Percentiles rank a stretch among this genome's conserved stretches.
Evolutionary conservation across 192 early-diverging fungal species (phyloP).

Genomic region (Spizellomyces punctatus): DNA sequence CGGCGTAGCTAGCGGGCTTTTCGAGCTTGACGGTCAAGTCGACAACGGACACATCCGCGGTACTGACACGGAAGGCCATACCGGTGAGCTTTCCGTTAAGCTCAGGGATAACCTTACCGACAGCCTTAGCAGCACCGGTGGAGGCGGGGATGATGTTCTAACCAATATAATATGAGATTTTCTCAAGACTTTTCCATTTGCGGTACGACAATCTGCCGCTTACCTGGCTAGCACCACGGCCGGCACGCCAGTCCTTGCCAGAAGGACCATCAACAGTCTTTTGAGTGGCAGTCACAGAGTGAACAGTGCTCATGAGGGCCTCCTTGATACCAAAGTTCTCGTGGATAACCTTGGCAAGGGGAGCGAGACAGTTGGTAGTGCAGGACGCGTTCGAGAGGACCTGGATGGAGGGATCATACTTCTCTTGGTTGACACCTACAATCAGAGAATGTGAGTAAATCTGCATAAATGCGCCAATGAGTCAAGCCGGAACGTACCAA

Average conservation of each 20-base stretch:
- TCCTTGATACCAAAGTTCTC: conserved; percentile 95
- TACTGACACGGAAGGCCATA: conserved; percentile 97
- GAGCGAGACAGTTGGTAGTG: conserved; percentile 99
- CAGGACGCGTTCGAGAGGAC: conserved; percentile 98
- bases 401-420: conserved; percentile 79
- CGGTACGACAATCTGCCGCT: background rate
- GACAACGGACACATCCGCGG: conserved; percentile 94
- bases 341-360: conserved; percentile 95
- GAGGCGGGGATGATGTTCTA: conserved; percentile 96
- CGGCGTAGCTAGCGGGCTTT: conserved; percentile 88
- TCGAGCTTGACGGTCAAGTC: conserved; percentile 92
- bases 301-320: conserved; percentile 98
- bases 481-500: conserved; percentile 33
- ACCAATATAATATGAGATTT: background rate
- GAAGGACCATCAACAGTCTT: conserved; percentile 99
- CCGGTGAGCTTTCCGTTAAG: conserved; percentile 97
- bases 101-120: conserved; percentile 94
- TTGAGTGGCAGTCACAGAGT: conserved; percentile 98
- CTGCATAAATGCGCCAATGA: background rate
- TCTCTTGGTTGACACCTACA: conserved; percentile 91
- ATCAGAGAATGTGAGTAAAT: conserved; percentile 3
- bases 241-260: conserved; percentile 95
- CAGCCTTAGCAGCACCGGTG: conserved; percentile 99
- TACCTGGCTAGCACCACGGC: conserved; percentile 86
- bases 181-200: background rate